These are phyloP conservation scores for Dothideomycetes sp. DNA, from an alignment of 2,329 filamentous ascomycete species.

Conservation along the genomic window DNA sequence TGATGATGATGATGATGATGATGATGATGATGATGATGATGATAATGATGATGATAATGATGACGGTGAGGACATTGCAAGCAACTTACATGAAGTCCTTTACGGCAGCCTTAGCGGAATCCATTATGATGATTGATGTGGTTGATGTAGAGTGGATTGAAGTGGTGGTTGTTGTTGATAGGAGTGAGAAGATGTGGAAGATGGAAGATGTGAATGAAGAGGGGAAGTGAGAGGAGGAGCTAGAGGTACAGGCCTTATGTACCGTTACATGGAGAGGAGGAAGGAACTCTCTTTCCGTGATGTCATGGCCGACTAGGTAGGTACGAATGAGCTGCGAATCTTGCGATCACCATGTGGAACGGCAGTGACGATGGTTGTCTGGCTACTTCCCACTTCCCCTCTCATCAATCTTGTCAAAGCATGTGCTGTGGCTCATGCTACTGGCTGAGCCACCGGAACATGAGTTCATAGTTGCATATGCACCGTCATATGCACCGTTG, in stretches of 20 bases:
- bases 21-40: neutral
- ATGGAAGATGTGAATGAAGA: slow-evolving; percentile 11
- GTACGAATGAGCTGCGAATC: no score
- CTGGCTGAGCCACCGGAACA: no score
- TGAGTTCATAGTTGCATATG: no score
- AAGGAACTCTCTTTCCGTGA: slow-evolving; percentile 2
- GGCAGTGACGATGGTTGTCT: no score
- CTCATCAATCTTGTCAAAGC: no score
- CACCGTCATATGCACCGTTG: no score
- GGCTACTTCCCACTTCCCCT: no score
- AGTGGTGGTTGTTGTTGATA: slow-evolving; percentile 1
- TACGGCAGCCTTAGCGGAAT: slow-evolving; percentile 56
- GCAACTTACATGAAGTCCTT: slow-evolving; percentile 44
- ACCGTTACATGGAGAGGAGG: slow-evolving; percentile 1
- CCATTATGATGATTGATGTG: slow-evolving; percentile 39
- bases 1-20: slow-evolving; percentile 20
- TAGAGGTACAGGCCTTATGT: slow-evolving; percentile 4
- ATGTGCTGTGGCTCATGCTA: no score
- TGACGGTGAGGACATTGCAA: neutral
- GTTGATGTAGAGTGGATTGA: slow-evolving; percentile 1
- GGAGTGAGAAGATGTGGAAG: neutral
- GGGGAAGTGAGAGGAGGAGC: neutral
- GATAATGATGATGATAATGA: slow-evolving; percentile 1
- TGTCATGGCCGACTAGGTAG: no score
- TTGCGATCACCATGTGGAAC: no score